Conservation (phyloP, 208 protist species). For the Trypanosoma congolense region DNA sequence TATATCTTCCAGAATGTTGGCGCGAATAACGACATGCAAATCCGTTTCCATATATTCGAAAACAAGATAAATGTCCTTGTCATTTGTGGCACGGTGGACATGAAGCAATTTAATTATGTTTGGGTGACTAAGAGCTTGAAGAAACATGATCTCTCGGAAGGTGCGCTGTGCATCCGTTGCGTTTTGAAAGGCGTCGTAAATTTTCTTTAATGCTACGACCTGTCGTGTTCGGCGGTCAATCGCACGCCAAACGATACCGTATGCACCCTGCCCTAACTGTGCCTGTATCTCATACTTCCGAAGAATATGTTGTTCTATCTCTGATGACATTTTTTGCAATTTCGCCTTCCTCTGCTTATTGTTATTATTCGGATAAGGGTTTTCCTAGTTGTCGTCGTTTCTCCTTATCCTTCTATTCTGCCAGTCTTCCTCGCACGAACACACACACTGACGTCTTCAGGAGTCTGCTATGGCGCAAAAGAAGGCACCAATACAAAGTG, state of each 20-base stretch:
- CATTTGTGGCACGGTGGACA: conserved; percentile 96
- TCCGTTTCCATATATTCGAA: conserved; percentile 98
- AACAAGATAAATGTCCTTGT: conserved; percentile 97
- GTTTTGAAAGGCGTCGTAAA: conserved; percentile 95
- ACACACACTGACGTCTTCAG: too few species aligned
- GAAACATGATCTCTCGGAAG: conserved; percentile 97
- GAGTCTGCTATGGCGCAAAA: neutral
- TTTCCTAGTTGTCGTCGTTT: too few species aligned
- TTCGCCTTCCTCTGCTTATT: neutral
- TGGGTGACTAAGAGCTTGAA: conserved; percentile 94
- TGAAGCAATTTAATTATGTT: conserved; percentile 97
- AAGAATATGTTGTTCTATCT: conserved; percentile 92
- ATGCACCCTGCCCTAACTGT: conserved; percentile 93
- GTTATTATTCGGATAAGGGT: neutral
- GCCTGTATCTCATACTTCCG: conserved; percentile 92
- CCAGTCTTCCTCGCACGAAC: too few species aligned
- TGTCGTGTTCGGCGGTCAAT: conserved; percentile 87
- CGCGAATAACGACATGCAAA: conserved; percentile 93
- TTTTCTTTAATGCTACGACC: conserved; percentile 95
- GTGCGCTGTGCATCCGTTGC: conserved; percentile 91
- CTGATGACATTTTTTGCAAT: conserved; percentile 56
- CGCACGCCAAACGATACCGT: conserved; percentile 94
- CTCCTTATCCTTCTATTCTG: neutral
- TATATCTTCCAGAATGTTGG: conserved; percentile 96
- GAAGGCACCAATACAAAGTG: neutral